Evolutionary conservation across 805 yeast genomes (phyloP).

Genomic region (Zygosaccharomyces gambellarensis): DNA sequence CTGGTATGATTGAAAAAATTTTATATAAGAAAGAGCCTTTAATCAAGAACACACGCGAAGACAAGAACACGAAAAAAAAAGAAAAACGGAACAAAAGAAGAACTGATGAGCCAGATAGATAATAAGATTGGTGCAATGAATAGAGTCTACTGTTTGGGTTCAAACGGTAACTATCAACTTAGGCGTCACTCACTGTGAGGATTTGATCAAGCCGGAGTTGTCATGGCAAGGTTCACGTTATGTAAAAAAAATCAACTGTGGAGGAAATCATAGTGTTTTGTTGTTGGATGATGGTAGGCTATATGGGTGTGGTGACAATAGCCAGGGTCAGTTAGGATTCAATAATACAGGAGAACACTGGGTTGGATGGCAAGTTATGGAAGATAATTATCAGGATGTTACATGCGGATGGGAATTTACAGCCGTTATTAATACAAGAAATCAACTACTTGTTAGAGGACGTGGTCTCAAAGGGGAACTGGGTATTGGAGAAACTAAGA

Average conservation of each 20-base stretch:
- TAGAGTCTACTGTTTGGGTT: slow-evolving; percentile 57
- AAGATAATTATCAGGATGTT: slow-evolving; percentile 30
- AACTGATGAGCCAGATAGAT: background rate
- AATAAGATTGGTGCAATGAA: slow-evolving; percentile 3
- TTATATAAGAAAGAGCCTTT: background rate
- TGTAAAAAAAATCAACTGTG: slow-evolving; percentile 55
- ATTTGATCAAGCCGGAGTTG: slow-evolving; percentile 34
- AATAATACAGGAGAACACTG: slow-evolving; percentile 33
- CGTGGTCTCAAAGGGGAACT: slow-evolving; percentile 69
- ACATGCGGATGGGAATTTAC: slow-evolving; percentile 82
- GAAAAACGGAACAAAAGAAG: background rate
- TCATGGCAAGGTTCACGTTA: slow-evolving; percentile 14
- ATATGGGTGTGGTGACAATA: slow-evolving; percentile 57
- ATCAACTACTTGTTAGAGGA: slow-evolving; percentile 53
- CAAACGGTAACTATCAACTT: slow-evolving; percentile 76
- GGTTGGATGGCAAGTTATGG: slow-evolving; percentile 5
- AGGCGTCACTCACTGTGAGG: slow-evolving; percentile 55
- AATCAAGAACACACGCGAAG: background rate
- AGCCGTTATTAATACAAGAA: slow-evolving; percentile 41
- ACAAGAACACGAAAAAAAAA: slow-evolving; percentile 6
- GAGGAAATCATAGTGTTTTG: slow-evolving; percentile 82
- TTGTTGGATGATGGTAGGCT: slow-evolving; percentile 50
- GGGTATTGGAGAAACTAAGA: slow-evolving; percentile 42
- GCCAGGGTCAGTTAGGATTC: slow-evolving; percentile 43
- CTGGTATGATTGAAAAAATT: background rate